Evolutionary conservation across 106 monocot species (phyloP).

Genomic region (Acorus gramineus): DNA sequence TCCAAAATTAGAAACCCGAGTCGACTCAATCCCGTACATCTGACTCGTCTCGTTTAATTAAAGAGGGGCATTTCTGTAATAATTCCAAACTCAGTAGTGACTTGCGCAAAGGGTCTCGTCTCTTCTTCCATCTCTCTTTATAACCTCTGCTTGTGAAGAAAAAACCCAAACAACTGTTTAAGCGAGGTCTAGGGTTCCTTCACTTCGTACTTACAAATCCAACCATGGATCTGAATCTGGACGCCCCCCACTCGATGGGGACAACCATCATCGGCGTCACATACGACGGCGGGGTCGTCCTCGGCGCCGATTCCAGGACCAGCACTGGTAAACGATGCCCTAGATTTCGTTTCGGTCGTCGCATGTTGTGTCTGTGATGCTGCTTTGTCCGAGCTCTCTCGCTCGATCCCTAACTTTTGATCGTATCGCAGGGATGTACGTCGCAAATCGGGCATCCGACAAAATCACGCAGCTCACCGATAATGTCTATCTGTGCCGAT

Average conservation of each 20-base stretch:
- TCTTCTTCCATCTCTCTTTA: no score
- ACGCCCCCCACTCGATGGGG: slow-evolving; percentile 18
- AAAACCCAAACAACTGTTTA: no score
- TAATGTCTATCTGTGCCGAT: slow-evolving; percentile 32
- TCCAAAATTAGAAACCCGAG: no score
- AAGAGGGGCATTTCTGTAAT: no score
- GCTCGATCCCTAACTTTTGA: neutral
- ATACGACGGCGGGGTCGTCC: slow-evolving; percentile 33
- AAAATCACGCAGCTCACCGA: slow-evolving; percentile 37
- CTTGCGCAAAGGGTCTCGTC: no score
- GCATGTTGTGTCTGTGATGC: neutral
- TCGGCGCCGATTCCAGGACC: slow-evolving; percentile 32
- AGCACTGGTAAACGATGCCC: slow-evolving; percentile 17
- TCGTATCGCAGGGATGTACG: slow-evolving; percentile 20
- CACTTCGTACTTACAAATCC: no score
- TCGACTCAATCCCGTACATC: no score
- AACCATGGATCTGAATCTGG: slow-evolving; percentile 5
- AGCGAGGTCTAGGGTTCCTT: no score
- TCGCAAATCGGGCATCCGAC: slow-evolving; percentile 34
- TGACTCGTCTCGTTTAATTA: no score
- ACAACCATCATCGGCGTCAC: slow-evolving; percentile 37
- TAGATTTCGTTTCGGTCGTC: neutral
- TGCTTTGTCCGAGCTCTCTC: neutral
- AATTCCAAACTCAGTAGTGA: no score
- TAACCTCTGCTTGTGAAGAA: no score